These are phyloP conservation scores for Fusarium tuaranense DNA, from an alignment of 2,329 filamentous ascomycete species.

Conservation along the genomic window DNA sequence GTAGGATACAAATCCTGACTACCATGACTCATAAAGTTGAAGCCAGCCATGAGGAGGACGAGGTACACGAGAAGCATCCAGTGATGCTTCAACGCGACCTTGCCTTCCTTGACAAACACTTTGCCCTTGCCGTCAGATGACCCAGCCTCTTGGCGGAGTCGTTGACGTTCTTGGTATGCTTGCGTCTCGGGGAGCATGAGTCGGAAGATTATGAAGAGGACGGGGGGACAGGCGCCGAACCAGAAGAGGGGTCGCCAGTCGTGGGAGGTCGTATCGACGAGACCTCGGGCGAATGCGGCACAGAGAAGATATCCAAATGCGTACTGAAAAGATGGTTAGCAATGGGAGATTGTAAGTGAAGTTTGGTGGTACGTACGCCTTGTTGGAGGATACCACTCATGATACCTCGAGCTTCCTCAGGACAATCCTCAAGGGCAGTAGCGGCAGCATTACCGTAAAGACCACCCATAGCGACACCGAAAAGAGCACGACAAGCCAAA, in stretches of 20 bases:
- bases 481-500: conserved; percentile 78
- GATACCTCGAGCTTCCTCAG: conserved; percentile 74
- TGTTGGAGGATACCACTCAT: conserved; percentile 83
- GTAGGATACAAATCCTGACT: conserved; percentile 73
- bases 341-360: rapidly evolving
- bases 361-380: conserved; percentile 56
- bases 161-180: conserved; percentile 75
- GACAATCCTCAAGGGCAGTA: conserved; percentile 82
- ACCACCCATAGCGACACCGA: conserved; percentile 86
- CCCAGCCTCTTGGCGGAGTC: conserved; percentile 63
- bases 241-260: conserved; percentile 89
- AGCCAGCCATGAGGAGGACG: conserved; percentile 88
- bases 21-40: conserved; percentile 92
- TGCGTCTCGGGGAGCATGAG: conserved; percentile 83
- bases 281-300: conserved; percentile 70
- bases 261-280: conserved; percentile 81
- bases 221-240: conserved; percentile 86
- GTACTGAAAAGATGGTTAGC: conserved; percentile 54
- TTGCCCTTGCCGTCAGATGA: conserved; percentile 50
- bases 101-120: conserved; percentile 80
- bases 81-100: conserved; percentile 81
- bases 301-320: conserved; percentile 74
- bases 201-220: conserved; percentile 84
- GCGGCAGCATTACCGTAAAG: conserved; percentile 83
- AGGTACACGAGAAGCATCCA: conserved; percentile 86